Percentiles rank a stretch among this genome's conserved stretches.
These are phyloP conservation scores for Lentinus brumalis DNA, from an alignment of 768 basidiomycete species.

Conservation along the genomic window DNA sequence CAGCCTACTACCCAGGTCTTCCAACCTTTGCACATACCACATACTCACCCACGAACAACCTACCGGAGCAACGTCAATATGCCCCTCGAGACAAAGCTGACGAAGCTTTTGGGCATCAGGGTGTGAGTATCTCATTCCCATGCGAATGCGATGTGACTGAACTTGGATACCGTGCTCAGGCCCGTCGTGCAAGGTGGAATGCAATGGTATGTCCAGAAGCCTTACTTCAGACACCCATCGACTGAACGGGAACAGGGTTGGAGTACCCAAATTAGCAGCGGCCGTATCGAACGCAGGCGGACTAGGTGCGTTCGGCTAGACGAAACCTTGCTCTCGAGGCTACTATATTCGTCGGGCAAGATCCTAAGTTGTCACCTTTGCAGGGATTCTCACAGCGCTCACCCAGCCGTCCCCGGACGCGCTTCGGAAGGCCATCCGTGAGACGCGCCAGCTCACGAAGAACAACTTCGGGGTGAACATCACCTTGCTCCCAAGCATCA, in stretches of 20 bases:
- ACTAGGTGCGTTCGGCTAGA: conserved; percentile 60
- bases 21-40: too few relatives aligned
- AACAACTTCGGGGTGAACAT: conserved; percentile 87
- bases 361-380: too few relatives aligned
- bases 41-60: too few relatives aligned
- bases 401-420: conserved; percentile 87
- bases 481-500: conserved; percentile 86
- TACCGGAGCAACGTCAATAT: not conserved
- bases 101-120: conserved; percentile 64
- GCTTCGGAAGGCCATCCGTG: conserved; percentile 75
- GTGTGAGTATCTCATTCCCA: conserved; percentile 45
- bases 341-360: too few relatives aligned
- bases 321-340: too few relatives aligned
- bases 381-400: conserved; percentile 83
- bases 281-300: conserved; percentile 86
- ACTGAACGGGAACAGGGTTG: conserved; percentile 64
- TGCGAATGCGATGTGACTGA: not conserved
- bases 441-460: conserved; percentile 67
- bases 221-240: too few relatives aligned
- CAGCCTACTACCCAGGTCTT: too few relatives aligned
- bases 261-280: conserved; percentile 69
- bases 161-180: conserved; percentile 35
- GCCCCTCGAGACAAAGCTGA: conserved; percentile 52
- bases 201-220: too few relatives aligned
- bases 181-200: conserved; percentile 88